phyloP scores from a whole-genome alignment of 2,329 filamentous ascomycete species.

The Xylariaceae sp. region DNA sequence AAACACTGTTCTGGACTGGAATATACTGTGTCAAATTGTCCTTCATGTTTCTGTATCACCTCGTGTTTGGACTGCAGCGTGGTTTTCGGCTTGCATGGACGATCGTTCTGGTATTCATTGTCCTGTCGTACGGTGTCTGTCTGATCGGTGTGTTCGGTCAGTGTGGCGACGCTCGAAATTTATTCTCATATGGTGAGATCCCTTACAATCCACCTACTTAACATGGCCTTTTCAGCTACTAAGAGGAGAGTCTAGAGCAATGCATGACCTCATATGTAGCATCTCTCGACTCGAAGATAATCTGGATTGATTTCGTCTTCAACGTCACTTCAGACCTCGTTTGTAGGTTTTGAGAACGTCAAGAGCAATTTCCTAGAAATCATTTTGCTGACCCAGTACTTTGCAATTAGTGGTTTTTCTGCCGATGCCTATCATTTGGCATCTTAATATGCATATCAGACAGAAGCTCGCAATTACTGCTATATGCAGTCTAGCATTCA shows the following conservation, averaged over 20 bases:
- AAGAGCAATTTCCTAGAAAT: neutral
- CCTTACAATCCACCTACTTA: neutral
- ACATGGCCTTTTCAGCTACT: neutral
- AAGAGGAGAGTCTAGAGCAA: no score
- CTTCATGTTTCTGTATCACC: constrained; percentile 19
- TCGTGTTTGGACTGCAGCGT: constrained; percentile 2
- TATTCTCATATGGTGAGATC: constrained; percentile 13
- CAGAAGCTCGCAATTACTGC: constrained; percentile 17
- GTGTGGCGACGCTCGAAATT: constrained; percentile 13
- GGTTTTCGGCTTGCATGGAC: constrained; percentile 6
- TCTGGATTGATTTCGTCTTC: constrained; percentile 18
- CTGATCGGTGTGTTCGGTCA: constrained; percentile 19
- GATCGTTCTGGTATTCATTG: constrained; percentile 9
- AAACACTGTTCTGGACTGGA: constrained; percentile 17
- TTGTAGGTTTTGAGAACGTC: constrained; percentile 5
- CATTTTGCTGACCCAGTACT: neutral
- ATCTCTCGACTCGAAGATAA: constrained; percentile 7
- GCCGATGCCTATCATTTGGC: constrained; percentile 18
- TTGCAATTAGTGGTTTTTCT: constrained; percentile 13
- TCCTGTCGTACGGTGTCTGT: constrained; percentile 16
- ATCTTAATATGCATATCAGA: constrained; percentile 8
- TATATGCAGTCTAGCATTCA: constrained; percentile 14
- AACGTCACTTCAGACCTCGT: constrained; percentile 16
- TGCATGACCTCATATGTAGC: constrained; percentile 13
- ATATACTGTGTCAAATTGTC: constrained; percentile 19